Percentiles rank a stretch among this genome's conserved stretches.
Conservation (phyloP, 1,284 basidiomycete genomes). For the Apiotrichum domesticum region DNA sequence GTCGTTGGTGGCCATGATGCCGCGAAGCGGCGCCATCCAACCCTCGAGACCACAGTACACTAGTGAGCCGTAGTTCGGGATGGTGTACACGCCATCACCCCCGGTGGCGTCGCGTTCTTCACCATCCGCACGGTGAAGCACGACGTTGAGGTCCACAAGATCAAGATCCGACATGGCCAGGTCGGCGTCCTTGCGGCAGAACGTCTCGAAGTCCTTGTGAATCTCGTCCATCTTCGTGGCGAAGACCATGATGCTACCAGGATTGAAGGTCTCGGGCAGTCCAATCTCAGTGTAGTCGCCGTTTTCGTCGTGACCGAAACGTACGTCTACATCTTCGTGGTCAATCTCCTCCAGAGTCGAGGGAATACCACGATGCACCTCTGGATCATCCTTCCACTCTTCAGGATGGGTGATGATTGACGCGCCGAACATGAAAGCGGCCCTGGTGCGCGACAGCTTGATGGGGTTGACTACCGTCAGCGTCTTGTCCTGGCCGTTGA, state of each 20-base stretch:
- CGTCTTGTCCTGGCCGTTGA: neutral
- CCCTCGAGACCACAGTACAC: slow-evolving; percentile 90
- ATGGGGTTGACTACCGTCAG: slow-evolving; percentile 64
- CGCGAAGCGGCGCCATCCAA: slow-evolving; percentile 82
- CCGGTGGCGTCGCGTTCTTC: slow-evolving; percentile 83
- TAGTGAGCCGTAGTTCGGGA: slow-evolving; percentile 66
- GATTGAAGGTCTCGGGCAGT: slow-evolving; percentile 80
- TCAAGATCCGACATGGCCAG: slow-evolving; percentile 68
- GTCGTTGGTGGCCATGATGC: slow-evolving; percentile 80
- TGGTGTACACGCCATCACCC: slow-evolving; percentile 63
- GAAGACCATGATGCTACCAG: slow-evolving; percentile 85
- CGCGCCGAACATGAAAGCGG: slow-evolving; percentile 73
- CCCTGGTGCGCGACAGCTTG: slow-evolving; percentile 69
- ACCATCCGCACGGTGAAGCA: slow-evolving; percentile 74
- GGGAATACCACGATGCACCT: slow-evolving; percentile 65
- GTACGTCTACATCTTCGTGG: slow-evolving; percentile 50
- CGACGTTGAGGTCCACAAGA: slow-evolving; percentile 78
- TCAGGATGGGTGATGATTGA: slow-evolving; percentile 63
- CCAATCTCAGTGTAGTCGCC: slow-evolving; percentile 69
- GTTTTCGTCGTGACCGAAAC: slow-evolving; percentile 55
- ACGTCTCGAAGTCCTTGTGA: slow-evolving; percentile 62
- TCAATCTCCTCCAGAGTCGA: slow-evolving; percentile 63
- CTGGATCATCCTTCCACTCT: slow-evolving; percentile 55
- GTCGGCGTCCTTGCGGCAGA: slow-evolving; percentile 62
- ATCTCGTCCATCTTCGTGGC: slow-evolving; percentile 61